Evolutionary conservation across 208 protist species (phyloP).

Genomic region (Leishmania guyanensis): DNA sequence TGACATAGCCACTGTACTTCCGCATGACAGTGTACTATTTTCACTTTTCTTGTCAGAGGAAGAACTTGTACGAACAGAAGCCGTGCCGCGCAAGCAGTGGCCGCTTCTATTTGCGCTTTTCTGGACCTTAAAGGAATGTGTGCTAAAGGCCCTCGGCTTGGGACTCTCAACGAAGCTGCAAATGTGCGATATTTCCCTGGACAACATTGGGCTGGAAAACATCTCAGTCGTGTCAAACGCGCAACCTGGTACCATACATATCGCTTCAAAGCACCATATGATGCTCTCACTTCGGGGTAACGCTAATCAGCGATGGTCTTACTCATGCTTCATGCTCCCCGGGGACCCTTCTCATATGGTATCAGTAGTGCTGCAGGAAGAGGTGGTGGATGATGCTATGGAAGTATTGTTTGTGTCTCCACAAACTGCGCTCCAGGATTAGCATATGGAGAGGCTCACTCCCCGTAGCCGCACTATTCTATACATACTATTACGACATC

Average conservation of each 20-base stretch:
- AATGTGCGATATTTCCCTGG: constrained; percentile 15
- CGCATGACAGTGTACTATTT: neutral
- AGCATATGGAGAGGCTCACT: neutral
- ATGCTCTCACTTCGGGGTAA: constrained; percentile 17
- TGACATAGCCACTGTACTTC: constrained; percentile 21
- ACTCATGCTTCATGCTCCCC: constrained; percentile 7
- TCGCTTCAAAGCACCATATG: neutral
- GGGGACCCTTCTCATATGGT: constrained; percentile 1
- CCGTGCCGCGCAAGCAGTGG: neutral
- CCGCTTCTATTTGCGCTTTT: constrained; percentile 16
- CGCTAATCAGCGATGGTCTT: constrained; percentile 9
- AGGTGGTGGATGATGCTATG: neutral
- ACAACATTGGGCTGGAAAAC: neutral
- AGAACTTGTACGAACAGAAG: constrained; percentile 3
- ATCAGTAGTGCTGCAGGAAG: neutral
- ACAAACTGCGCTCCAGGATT: neutral
- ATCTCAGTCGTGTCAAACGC: neutral
- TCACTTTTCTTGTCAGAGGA: neutral
- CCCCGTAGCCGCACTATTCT: neutral
- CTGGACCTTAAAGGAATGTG: constrained; percentile 43
- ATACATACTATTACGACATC: neutral
- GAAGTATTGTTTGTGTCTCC: constrained; percentile 4
- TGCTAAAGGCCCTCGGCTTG: constrained; percentile 43
- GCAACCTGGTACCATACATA: neutral
- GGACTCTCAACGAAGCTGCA: constrained; percentile 22